A percentile compares a stretch with the other conserved stretches of the same genome.
Evolutionary conservation across 208 protist species (phyloP).

Genomic region (Porcisia hertigi): DNA sequence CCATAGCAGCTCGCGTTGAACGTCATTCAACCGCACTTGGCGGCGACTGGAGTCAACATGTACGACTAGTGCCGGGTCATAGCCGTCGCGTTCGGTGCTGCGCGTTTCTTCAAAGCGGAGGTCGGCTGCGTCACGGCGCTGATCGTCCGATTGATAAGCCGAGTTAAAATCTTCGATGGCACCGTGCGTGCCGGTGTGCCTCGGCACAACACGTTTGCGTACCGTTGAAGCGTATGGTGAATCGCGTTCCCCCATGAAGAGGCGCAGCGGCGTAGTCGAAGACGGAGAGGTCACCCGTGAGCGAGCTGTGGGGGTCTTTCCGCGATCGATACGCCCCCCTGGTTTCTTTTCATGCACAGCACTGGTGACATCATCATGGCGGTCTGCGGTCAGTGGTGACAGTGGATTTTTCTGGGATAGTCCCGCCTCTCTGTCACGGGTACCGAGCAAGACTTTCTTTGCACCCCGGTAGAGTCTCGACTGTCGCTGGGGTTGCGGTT

Average conservation of each 20-base stretch:
- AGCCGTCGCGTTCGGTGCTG: slow-evolving; percentile 7
- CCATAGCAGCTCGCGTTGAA: slow-evolving; percentile 64
- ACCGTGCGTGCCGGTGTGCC: slow-evolving; percentile 25
- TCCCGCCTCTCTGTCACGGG: background rate
- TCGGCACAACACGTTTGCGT: slow-evolving; percentile 15
- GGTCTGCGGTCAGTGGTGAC: background rate
- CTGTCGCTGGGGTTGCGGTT: background rate
- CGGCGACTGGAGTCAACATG: slow-evolving; percentile 38
- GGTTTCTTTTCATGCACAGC: background rate
- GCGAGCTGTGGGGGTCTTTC: background rate
- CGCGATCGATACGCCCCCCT: too few relatives aligned
- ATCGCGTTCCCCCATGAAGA: slow-evolving; percentile 5
- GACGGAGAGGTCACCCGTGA: background rate
- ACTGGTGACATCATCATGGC: background rate
- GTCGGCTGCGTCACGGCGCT: slow-evolving; percentile 14
- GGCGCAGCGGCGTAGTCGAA: background rate
- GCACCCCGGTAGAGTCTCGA: background rate
- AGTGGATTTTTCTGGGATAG: background rate
- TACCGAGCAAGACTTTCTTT: background rate
- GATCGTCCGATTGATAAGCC: slow-evolving; percentile 16
- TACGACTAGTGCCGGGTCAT: slow-evolving; percentile 66
- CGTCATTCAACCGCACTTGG: slow-evolving; percentile 46
- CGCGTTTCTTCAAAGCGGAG: slow-evolving; percentile 16
- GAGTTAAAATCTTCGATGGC: slow-evolving; percentile 11
- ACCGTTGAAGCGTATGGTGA: slow-evolving; percentile 16